These are phyloP conservation scores for Cucumis melo DNA, from an alignment of 306 rosid species.

Conservation along the genomic window DNA sequence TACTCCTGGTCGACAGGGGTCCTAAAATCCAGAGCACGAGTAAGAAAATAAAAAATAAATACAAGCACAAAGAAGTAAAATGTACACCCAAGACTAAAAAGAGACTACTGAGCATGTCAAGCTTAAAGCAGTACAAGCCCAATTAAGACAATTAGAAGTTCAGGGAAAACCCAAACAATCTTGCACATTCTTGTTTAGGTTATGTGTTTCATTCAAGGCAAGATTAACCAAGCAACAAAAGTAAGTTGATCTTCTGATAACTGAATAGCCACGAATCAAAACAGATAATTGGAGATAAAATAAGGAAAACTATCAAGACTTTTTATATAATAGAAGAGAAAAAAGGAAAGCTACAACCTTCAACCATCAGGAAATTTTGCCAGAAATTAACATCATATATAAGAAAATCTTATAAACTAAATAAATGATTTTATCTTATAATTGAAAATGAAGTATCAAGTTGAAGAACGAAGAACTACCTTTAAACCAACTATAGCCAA, in stretches of 20 bases:
- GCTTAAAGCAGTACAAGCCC: neutral
- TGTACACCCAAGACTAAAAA: neutral
- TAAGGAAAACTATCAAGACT: neutral
- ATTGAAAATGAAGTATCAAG: neutral
- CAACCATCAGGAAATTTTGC: neutral
- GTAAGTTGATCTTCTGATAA: neutral
- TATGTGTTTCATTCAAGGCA: neutral
- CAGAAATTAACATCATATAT: neutral
- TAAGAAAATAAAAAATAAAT: neutral
- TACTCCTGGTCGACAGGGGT: conserved; percentile 87
- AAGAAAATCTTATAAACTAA: neutral
- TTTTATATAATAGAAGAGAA: neutral
- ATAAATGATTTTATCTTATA: neutral
- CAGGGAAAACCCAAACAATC: neutral
- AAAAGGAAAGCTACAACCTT: neutral
- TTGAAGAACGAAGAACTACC: conserved; percentile 18
- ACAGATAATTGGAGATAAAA: neutral
- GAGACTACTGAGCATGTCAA: neutral
- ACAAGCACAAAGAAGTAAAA: neutral
- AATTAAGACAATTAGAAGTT: neutral
- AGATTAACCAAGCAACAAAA: neutral
- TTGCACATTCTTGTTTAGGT: neutral
- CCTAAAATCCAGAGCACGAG: conserved; percentile 27
- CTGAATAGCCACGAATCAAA: neutral
- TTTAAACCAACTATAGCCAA: conserved; percentile 84